Conservation (phyloP, 2,329 filamentous ascomycete species). For the Ophiostoma sp. region DNA sequence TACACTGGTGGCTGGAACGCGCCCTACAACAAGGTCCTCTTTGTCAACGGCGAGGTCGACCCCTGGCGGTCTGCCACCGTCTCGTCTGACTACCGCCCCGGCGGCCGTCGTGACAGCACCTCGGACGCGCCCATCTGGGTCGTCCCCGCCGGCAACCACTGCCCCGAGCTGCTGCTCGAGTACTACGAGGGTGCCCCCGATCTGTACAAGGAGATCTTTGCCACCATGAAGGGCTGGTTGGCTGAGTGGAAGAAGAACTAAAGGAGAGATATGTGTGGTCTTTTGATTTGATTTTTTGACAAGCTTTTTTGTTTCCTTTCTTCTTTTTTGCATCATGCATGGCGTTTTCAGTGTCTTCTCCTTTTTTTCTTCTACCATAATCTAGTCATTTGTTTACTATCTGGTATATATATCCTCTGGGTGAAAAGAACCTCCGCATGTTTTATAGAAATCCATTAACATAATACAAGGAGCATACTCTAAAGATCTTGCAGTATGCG, state of each 20-base stretch:
- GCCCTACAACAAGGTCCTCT: slow-evolving; percentile 41
- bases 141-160: slow-evolving; percentile 43
- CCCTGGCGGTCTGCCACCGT: slow-evolving; percentile 45
- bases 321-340: slow-evolving; percentile 9
- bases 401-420: slow-evolving; percentile 12
- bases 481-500: not conserved
- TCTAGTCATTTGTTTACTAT: not conserved
- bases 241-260: slow-evolving; percentile 19
- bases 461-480: not conserved
- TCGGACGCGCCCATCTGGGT: slow-evolving; percentile 39
- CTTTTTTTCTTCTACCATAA: not conserved
- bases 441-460: not conserved
- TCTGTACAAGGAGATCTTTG: slow-evolving; percentile 21
- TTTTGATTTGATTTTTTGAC: not conserved
- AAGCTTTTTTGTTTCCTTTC: not conserved
- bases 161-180: slow-evolving; percentile 39
- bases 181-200: not conserved
- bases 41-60: slow-evolving; percentile 45
- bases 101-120: slow-evolving; percentile 40
- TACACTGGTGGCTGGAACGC: slow-evolving; percentile 47
- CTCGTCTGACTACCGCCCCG: slow-evolving; percentile 41
- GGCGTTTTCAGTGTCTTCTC: not conserved
- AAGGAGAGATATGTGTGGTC: not conserved
- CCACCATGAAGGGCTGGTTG: slow-evolving; percentile 24
- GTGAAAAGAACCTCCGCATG: not conserved